Evolutionary conservation across 129 eudicot genomes (phyloP), one percentile per base, ranked within the genome.

Genomic region (Chrysanthemum makinoi): DNA sequence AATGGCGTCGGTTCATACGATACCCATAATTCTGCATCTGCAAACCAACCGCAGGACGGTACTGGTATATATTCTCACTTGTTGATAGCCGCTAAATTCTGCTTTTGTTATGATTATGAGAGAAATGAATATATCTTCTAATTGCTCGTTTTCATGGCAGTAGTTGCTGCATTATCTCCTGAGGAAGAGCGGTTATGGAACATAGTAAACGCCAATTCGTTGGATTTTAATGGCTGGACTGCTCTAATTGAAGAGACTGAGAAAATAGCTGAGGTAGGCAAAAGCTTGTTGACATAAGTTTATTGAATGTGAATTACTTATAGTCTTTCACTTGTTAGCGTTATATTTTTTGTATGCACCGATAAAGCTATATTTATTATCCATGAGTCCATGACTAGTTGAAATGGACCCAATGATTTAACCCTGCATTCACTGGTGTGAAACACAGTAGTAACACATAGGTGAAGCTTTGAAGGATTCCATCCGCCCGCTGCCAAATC

Each of bases 171-270:
- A 17, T 82, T 94, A 22, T 87, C 96, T 72, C 86, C 96, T 62
- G 99, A 95, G 78, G 99, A 95, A 86, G 96, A 95, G 68, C 80
- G 96, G n/a, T 64, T 95, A 30, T 95, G 99, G 99, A 95, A 88
- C 86, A 90, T 90, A 71, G 94, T 95, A 56, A 88, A 83, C 63
- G 83, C 97, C 3, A 90, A 95, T 83, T 90, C 97, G 11, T 72
- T 80, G 73, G 99, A 95, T 46, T 95, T 95, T 61, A 89, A 81
- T 88, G 91, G 97, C 19, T 95, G 99, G 99, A 95, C 99, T 39
- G 79, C 93, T 47, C 75, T 95, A 28, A 86, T 95, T 56, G 99
- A 95, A 22, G 99, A 95, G 65, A 95, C 97, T 9, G 99, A 95
- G 80, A 90, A 80, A 62, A 77, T 70, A 72, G 79, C 96, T 3